Base-by-base conservation (phyloP, 83 land plant genomes). In the Picea abies region DNA sequence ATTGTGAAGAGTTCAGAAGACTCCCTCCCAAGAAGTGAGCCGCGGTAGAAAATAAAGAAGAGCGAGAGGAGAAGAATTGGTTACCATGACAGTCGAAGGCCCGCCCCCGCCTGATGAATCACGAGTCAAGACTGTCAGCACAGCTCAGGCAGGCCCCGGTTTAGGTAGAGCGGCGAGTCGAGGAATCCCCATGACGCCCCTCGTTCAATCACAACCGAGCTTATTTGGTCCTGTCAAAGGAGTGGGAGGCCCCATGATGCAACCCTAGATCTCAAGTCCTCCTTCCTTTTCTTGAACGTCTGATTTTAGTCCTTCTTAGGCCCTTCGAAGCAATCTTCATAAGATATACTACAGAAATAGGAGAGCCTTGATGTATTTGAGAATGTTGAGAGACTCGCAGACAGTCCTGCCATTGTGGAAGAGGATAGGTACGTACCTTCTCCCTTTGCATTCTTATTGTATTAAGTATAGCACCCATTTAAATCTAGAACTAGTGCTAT, bases 1-100 rank as follows among this genome's bases (percentile, higher is more conserved):
- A 97, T 86, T 93, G 96, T 80, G 99, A 97, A 88, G 99, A 97
- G 91, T 94, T 97, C 82, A 95, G 97, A 10, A 90, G 89, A 32
- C 96, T 97, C 3, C 99, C 99, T 1, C 93, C 98, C 7, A 85
- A 89, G 49, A 93, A 93, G 68, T 83, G 82, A n/a, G 60, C 82
- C 26, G 52, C 52, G 0, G 7, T 8, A 6, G 35, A 70, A 1
- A 32, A 25, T 0, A 78, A 81, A 63, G 92, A 90, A 75, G 99
- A 95, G 64, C 91, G 98, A n/a, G 99, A 97, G 77, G 99, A 97
- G 60, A 93, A 81, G 99, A 97, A 79, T 95, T 97, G 58, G 90
- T 95, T 61, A 92, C 98, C 65, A 95, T 97, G 96, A 95, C 96
- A 11, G 95, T 95, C 23, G 98, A 95, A 64, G 99, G 98, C 78